Base-by-base conservation (phyloP, 257 asterid species). In the Petunia axillaris region DNA sequence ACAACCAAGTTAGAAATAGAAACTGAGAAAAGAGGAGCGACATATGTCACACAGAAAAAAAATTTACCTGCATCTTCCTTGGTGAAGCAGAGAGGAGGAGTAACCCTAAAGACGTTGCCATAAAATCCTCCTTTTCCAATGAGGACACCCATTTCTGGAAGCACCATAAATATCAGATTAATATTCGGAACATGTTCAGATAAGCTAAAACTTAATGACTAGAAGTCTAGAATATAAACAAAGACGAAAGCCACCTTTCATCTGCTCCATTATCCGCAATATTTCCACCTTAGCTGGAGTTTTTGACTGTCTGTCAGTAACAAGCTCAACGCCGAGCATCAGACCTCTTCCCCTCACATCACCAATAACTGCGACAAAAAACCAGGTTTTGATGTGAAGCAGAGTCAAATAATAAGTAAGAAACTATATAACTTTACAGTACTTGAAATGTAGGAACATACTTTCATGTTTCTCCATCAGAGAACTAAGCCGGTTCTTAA, bases 51-150 rank as follows among this genome's bases (percentile, higher is more conserved):
- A 5, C 54, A 53, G 62, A 40, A 5, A 9, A 73, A 74, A 75
- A 54, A 80, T 90, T 1, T 70, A 94, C 98, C 97, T 38, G 97
- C 94, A 81, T 94, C 98, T 64, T 89, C 97, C 84, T 87, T 89
- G 85, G 90, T 92, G 92, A 94, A 92, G 88, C 98, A 94, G 54
- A 93, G 93, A 13, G 98, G 98, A 63, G 98, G 98, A 75, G 98
- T 94, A 85, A 94, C 85, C 60, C 97, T 84, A 85, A 92, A 90
- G 8, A 93, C 97, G 62, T 94, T 94, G 63, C 98, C 98, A 5
- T 83, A 88, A 84, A 92, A 89, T 36, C 98, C 97, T 1, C 98
- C 98, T 89, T 94, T 94, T 39, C 98, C 98, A 2, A 94, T 83
- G 14, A 91, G 84, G 40, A 94, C 92, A 68, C 97, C 97, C 93